Conservation (phyloP, 345 rosid genomes). For the Aethionema arabicum region DNA sequence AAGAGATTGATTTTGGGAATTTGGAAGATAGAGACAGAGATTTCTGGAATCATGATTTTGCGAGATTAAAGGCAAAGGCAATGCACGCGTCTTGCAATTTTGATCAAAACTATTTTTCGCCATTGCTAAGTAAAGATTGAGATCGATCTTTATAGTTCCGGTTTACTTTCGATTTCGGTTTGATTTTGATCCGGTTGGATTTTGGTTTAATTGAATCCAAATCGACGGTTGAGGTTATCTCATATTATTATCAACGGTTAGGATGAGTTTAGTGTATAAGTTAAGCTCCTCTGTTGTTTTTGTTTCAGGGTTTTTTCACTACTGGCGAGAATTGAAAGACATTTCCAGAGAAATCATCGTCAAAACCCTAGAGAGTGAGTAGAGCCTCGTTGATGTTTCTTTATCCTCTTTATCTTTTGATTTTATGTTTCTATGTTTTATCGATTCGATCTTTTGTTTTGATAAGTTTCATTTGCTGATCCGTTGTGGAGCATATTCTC, state of each 20-base stretch:
- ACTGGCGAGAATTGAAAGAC: slow-evolving; percentile 34
- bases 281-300: slow-evolving; percentile 21
- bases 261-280: slow-evolving; percentile 11
- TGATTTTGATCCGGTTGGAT: background rate
- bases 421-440: background rate
- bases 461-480: slow-evolving; percentile 10
- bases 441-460: background rate
- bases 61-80: slow-evolving; percentile 37
- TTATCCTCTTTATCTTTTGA: background rate
- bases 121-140: slow-evolving; percentile 31
- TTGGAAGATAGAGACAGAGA: slow-evolving; percentile 6
- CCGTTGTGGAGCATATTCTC: background rate
- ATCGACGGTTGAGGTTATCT: slow-evolving; percentile 19
- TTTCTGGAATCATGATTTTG: slow-evolving; percentile 13
- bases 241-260: slow-evolving; percentile 26
- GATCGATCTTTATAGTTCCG: background rate
- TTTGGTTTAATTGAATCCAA: background rate
- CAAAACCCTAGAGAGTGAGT: slow-evolving; percentile 31
- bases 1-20: slow-evolving; percentile 24
- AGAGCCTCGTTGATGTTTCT: slow-evolving; percentile 8
- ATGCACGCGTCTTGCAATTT: slow-evolving; percentile 34
- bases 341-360: slow-evolving; percentile 31
- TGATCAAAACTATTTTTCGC: slow-evolving; percentile 34
- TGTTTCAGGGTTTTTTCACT: slow-evolving; percentile 25
- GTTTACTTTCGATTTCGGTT: background rate